Percentiles rank a stretch among this genome's conserved stretches.
Evolutionary conservation across 805 yeast genomes (phyloP).

Genomic region (Candida boleticola): DNA sequence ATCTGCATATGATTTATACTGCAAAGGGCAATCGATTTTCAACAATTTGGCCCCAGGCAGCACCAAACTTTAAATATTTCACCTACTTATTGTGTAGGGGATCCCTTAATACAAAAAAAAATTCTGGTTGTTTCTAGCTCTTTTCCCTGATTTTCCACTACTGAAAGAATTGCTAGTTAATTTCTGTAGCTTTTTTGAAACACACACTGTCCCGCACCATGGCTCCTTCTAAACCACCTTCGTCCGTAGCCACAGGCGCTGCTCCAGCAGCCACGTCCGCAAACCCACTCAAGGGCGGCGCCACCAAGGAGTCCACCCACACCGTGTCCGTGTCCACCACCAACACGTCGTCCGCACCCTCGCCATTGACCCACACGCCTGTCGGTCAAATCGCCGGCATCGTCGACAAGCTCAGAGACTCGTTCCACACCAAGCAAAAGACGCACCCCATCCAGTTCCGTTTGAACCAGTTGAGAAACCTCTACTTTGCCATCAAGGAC

Average conservation of each 20-base stretch:
- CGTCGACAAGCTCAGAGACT: slow-evolving; percentile 39
- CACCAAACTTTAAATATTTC: too few species aligned
- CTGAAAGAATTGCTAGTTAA: too few species aligned
- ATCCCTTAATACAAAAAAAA: too few species aligned
- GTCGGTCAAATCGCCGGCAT: slow-evolving; percentile 46
- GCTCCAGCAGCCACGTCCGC: not conserved
- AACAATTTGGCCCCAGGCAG: too few species aligned
- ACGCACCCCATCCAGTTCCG: slow-evolving; percentile 55
- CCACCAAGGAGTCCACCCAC: not conserved
- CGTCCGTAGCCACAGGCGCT: not conserved
- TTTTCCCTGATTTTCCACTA: too few species aligned
- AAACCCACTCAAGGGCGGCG: not conserved
- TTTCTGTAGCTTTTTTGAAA: too few species aligned
- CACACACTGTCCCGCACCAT: too few species aligned
- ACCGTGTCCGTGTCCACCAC: not conserved
- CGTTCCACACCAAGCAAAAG: slow-evolving; percentile 46
- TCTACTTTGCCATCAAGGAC: slow-evolving; percentile 64
- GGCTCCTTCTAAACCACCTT: not conserved
- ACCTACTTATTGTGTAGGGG: too few species aligned
- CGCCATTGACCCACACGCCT: slow-evolving; percentile 40
- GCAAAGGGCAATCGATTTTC: too few species aligned
- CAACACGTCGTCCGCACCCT: not conserved
- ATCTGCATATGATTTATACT: too few species aligned
- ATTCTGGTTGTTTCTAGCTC: too few species aligned
- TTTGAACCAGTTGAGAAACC: slow-evolving; percentile 59